phyloP scores from a whole-genome alignment of 2,329 filamentous ascomycete genomes.

The Exophiala aquamarina region DNA sequence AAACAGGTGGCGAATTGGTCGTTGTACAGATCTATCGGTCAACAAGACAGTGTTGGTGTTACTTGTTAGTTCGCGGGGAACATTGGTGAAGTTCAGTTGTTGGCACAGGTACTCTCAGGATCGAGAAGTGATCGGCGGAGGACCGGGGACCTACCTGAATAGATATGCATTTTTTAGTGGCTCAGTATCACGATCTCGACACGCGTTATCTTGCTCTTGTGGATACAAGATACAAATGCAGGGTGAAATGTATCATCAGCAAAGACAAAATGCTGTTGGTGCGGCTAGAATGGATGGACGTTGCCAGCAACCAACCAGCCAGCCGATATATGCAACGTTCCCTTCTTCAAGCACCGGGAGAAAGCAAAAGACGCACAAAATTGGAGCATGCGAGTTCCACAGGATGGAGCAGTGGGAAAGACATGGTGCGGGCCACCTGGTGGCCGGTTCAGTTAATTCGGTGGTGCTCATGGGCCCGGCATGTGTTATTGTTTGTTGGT shows the following conservation, averaged over 20 bases:
- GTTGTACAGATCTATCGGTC: not conserved
- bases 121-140: conserved; percentile 13
- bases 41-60: not conserved
- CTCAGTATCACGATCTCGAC: not conserved
- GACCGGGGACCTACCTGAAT: conserved; percentile 2
- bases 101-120: conserved; percentile 1
- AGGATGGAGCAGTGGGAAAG: too few relatives aligned
- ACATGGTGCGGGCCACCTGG: too few relatives aligned
- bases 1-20: not conserved
- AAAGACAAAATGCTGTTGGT: too few relatives aligned
- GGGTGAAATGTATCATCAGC: not conserved
- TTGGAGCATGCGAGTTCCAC: too few relatives aligned
- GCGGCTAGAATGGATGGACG: too few relatives aligned
- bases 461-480: too few relatives aligned
- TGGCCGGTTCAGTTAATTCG: too few relatives aligned
- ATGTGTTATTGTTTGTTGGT: too few relatives aligned
- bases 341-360: too few relatives aligned
- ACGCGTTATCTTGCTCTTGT: not conserved
- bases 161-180: conserved; percentile 1
- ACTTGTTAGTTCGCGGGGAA: not conserved
- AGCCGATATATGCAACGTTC: too few relatives aligned
- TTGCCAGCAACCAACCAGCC: too few relatives aligned
- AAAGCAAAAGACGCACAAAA: too few relatives aligned
- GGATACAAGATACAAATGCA: not conserved
- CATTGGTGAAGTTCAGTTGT: conserved; percentile 4